Evolutionary conservation across 352 stramenopile genomes (phyloP).

Genomic region (Globisporangium mamillatum): DNA sequence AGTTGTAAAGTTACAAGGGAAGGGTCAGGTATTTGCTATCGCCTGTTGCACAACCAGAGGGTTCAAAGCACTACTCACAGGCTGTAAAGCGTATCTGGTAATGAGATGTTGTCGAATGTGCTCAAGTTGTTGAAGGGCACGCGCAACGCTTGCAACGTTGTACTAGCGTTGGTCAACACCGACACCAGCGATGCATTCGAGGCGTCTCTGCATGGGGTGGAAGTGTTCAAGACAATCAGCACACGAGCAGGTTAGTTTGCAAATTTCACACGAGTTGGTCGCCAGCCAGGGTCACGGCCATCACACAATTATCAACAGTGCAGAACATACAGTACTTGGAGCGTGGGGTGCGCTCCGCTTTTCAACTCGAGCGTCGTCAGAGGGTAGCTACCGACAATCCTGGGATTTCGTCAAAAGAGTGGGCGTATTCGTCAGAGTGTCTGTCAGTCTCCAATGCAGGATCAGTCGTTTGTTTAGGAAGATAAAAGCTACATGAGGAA

Average conservation of each 20-base stretch:
- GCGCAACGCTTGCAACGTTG: constrained; percentile 9
- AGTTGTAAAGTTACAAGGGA: neutral
- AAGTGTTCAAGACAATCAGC: neutral
- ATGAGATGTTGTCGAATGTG: constrained; percentile 8
- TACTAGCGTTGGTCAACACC: constrained; percentile 1
- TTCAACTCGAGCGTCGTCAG: neutral
- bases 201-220: constrained; percentile 6
- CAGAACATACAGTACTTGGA: constrained; percentile 11
- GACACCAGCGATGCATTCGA: constrained; percentile 14
- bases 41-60: neutral
- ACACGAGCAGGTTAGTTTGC: too few species aligned
- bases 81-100: constrained; percentile 10
- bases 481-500: neutral
- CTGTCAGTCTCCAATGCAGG: neutral
- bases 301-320: neutral
- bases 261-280: too few species aligned
- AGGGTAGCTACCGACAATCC: constrained; percentile 10
- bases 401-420: neutral
- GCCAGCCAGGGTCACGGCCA: neutral
- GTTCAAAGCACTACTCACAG: constrained; percentile 2
- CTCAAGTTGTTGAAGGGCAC: constrained; percentile 16
- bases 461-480: neutral
- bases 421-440: too few species aligned
- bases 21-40: neutral
- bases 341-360: neutral